Evolutionary conservation across 225 moss, liverwort and hornwort genomes (phyloP).

Genomic region (Sphagnum contortum): DNA sequence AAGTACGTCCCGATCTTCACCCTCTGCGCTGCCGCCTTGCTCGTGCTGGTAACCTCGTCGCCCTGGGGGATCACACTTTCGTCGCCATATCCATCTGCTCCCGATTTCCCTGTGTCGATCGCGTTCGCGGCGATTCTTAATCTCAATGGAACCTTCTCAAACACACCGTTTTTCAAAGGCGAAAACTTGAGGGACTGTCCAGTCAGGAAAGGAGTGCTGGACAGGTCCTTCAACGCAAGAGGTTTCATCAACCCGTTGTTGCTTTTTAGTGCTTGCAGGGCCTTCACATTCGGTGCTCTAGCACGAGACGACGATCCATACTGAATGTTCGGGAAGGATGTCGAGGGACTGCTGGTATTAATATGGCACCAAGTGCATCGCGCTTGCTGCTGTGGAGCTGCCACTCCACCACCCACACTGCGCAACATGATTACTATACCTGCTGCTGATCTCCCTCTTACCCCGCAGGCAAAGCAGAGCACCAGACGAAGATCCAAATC

Average conservation of each 20-base stretch:
- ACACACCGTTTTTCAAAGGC: background rate
- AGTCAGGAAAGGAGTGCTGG: background rate
- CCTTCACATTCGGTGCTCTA: background rate
- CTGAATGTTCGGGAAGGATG: background rate
- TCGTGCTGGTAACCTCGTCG: conserved; percentile 15
- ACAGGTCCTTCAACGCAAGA: conserved; percentile 1
- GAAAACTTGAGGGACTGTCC: background rate
- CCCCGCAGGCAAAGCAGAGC: too few relatives aligned
- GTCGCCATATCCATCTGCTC: conserved; percentile 16
- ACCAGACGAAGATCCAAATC: too few relatives aligned
- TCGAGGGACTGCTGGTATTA: background rate
- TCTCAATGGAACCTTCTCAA: conserved; percentile 6
- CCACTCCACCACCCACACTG: background rate
- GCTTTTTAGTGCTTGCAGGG: background rate
- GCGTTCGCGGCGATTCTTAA: background rate
- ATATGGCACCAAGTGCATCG: background rate
- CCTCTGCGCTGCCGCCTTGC: conserved; percentile 20
- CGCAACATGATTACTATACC: conserved; percentile 6
- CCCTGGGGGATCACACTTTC: conserved; percentile 1
- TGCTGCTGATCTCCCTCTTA: too few relatives aligned
- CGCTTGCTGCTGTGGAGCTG: background rate
- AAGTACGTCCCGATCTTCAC: conserved; percentile 39
- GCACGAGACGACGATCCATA: background rate
- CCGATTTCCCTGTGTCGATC: conserved; percentile 29
- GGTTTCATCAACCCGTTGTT: background rate